Conservation (phyloP, 129 eudicot genomes). For the Calendula officinalis region DNA sequence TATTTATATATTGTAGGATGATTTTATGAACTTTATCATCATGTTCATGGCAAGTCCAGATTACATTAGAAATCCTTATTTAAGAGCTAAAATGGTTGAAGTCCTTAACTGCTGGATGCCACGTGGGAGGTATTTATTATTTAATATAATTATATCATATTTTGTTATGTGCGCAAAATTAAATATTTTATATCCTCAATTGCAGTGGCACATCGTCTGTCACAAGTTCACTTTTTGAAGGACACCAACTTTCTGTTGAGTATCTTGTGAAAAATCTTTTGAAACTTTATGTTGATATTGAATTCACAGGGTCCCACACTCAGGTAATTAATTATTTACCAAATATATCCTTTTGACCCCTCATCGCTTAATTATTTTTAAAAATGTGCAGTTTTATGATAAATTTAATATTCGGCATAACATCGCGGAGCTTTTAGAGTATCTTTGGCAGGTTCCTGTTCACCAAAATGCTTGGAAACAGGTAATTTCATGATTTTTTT, state of each 20-base stretch:
- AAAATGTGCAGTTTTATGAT: slow-evolving; percentile 74
- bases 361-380: too few species aligned
- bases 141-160: not conserved
- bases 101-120: slow-evolving; percentile 99
- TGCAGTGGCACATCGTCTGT: slow-evolving; percentile 76
- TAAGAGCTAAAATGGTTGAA: slow-evolving; percentile 98
- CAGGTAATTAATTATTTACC: slow-evolving; percentile 64
- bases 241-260: slow-evolving; percentile 77
- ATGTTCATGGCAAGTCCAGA: slow-evolving; percentile 99
- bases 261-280: slow-evolving; percentile 89
- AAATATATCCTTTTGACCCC: not conserved
- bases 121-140: slow-evolving; percentile 73
- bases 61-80: slow-evolving; percentile 85
- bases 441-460: slow-evolving; percentile 97
- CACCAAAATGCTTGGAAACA: slow-evolving; percentile 96
- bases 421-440: slow-evolving; percentile 95
- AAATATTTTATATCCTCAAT: not conserved
- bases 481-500: slow-evolving; percentile 35
- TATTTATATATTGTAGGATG: slow-evolving; percentile 59
- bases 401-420: slow-evolving; percentile 95
- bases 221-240: slow-evolving; percentile 81
- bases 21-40: slow-evolving; percentile 93
- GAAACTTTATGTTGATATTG: slow-evolving; percentile 97
- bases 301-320: slow-evolving; percentile 95
- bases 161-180: not conserved